Percentiles rank a stretch among this genome's conserved stretches.
Evolutionary conservation across 495 filamentous ascomycete genomes (phyloP).

Genomic region (Penicillium macrosclerotiorum): DNA sequence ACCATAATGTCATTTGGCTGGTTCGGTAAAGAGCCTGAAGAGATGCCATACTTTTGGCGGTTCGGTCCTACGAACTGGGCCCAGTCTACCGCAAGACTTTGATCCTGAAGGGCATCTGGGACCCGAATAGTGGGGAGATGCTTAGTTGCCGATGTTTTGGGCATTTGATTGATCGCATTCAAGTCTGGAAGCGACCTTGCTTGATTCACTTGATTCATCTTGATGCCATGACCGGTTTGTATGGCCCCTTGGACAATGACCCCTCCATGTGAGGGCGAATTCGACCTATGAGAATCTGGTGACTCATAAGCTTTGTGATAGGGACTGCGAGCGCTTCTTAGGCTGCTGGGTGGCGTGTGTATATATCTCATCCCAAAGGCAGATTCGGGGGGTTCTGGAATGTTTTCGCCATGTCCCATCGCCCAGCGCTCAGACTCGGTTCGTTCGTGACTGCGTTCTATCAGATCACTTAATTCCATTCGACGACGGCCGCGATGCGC

Average conservation of each 20-base stretch:
- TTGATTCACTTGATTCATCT: neutral
- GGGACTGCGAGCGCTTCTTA: neutral
- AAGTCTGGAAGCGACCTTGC: slow-evolving; percentile 15
- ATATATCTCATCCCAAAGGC: slow-evolving; percentile 16
- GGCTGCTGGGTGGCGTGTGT: slow-evolving; percentile 13
- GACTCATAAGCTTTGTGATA: neutral
- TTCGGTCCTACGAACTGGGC: slow-evolving; percentile 10
- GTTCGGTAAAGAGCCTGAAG: slow-evolving; percentile 21
- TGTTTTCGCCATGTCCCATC: neutral
- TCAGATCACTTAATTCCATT: slow-evolving; percentile 18
- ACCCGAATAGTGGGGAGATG: neutral
- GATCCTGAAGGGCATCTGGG: neutral
- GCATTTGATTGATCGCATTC: neutral
- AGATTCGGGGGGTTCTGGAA: slow-evolving; percentile 2
- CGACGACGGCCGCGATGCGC: slow-evolving; percentile 4
- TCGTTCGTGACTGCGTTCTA: slow-evolving; percentile 22
- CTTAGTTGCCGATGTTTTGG: neutral
- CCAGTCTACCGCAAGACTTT: slow-evolving; percentile 14
- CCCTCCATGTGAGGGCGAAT: too few relatives aligned
- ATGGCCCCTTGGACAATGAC: neutral
- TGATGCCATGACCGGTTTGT: neutral
- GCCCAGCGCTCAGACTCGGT: slow-evolving; percentile 12
- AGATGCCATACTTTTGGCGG: slow-evolving; percentile 7
- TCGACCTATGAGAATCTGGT: too few relatives aligned
- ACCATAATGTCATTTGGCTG: slow-evolving; percentile 22